A percentile compares a stretch with the other conserved stretches of the same genome.
Evolutionary conservation across 2,329 filamentous ascomycete species (phyloP).

Genomic region (Penicillium sp.): DNA sequence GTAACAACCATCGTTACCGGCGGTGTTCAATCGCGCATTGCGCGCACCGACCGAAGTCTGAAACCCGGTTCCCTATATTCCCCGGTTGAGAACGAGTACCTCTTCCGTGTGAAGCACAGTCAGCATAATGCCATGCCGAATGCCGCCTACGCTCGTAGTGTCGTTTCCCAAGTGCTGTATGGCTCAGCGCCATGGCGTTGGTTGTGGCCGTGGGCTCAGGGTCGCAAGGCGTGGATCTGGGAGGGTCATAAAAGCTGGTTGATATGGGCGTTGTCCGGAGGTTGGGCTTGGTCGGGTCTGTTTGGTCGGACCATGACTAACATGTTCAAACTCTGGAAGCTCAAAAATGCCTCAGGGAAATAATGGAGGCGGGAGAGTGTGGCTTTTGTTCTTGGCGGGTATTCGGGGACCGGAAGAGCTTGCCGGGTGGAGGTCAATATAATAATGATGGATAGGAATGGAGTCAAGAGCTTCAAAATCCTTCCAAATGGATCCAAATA

Average conservation of each 20-base stretch:
- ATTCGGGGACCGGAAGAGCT: too few relatives aligned
- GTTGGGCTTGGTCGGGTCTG: slow-evolving; percentile 44
- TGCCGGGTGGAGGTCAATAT: background rate
- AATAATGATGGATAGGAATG: background rate
- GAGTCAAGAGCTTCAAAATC: background rate
- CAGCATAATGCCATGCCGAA: slow-evolving; percentile 53
- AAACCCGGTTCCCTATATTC: slow-evolving; percentile 50
- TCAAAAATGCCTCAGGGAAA: slow-evolving; percentile 19
- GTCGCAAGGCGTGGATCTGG: slow-evolving; percentile 42
- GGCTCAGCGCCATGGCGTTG: slow-evolving; percentile 46
- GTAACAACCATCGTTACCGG: slow-evolving; percentile 57
- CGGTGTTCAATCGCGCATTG: slow-evolving; percentile 58
- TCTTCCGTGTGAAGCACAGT: slow-evolving; percentile 50
- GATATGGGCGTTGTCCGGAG: slow-evolving; percentile 51
- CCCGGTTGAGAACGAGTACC: slow-evolving; percentile 52
- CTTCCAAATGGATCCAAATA: background rate
- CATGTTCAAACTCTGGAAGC: slow-evolving; percentile 51
- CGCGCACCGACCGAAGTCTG: slow-evolving; percentile 50
- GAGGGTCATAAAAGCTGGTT: slow-evolving; percentile 52
- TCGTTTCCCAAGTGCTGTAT: slow-evolving; percentile 52
- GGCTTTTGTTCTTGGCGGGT: too few relatives aligned
- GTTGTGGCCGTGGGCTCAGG: slow-evolving; percentile 48
- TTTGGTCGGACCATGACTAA: slow-evolving; percentile 46
- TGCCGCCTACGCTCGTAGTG: slow-evolving; percentile 52
- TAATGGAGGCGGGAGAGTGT: background rate